Base-by-base conservation (phyloP, 108 stramenopile species). In the Pseudonitzschia multiseries region DNA sequence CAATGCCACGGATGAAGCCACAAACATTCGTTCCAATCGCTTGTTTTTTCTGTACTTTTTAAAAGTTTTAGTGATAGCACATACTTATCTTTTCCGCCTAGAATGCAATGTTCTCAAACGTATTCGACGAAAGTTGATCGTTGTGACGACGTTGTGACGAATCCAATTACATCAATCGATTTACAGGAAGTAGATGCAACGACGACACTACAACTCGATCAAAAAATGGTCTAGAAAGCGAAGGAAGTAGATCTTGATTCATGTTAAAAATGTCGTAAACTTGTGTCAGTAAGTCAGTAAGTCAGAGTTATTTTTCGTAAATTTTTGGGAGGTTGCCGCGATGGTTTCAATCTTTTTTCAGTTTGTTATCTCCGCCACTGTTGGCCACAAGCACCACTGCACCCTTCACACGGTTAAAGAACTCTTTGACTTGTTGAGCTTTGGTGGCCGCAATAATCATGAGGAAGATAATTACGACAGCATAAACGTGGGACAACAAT, bases 361-460 rank as follows among this genome's bases (percentile, higher is more conserved):
- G 62, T 40, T 85, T 81, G 0, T n/a, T 71, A 24, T 60, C 70
- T 17, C 81, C 78, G 32, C 60, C 62, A 63, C 81, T 66, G 59
- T 52, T 77, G 42, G 61, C 50, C 50, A 88, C 44, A 36, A 86
- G 18, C 31, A 79, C 79, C 65, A 85, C 68, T 9, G 86, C 88
- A 28, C 81, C 68, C 73, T 71, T 83, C 68, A 93, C 22, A 65
- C 77, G 75, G 9, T 73, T 52, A 14, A 83, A 10, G 32, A 86
- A 43, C 8, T 89, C 86, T 53, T 81, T 81, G 1, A 91, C 72
- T 73, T 92, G 91, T 59, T 94, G 78, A 3, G 86, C 83, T 66
- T 91, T 95, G 14, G 94, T 91, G 27, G 81, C 78, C 3, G 79
- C 90, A n/a, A 96, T 82, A 64, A 93, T 93, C 33, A 94, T 28